Percentiles rank a stretch among this genome's conserved stretches.
Conservation (phyloP, 257 asterid genomes). For the Oldenlandia corymbosa region DNA sequence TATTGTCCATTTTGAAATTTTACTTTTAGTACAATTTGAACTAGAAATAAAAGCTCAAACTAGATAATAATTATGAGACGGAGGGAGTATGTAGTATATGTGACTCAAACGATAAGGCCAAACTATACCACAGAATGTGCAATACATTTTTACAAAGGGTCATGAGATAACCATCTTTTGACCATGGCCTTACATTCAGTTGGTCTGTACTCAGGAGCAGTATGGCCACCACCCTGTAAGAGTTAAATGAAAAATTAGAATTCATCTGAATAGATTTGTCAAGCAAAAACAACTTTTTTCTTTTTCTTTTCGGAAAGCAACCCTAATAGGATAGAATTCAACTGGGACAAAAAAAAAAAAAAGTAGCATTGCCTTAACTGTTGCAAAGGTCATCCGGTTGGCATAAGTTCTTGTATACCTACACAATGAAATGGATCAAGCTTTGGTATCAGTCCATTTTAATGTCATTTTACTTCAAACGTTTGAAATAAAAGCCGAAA, state of each 20-base stretch:
- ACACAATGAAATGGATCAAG: neutral
- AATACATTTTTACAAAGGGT: conserved; percentile 22
- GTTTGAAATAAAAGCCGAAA: neutral
- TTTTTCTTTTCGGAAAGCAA: too few relatives aligned
- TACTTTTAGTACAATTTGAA: too few relatives aligned
- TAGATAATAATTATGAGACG: too few relatives aligned
- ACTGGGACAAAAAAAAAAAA: neutral
- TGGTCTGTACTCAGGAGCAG: conserved; percentile 28
- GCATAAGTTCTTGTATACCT: conserved; percentile 34
- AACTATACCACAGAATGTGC: neutral
- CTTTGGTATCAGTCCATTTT: conserved; percentile 2
- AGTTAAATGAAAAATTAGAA: neutral
- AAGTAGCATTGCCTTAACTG: conserved; percentile 33
- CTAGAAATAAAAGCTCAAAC: too few relatives aligned
- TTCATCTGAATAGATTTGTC: neutral
- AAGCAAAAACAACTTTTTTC: neutral
- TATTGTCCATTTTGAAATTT: too few relatives aligned
- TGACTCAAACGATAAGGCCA: too few relatives aligned
- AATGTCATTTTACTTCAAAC: neutral
- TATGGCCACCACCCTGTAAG: conserved; percentile 31
- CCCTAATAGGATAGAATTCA: too few relatives aligned
- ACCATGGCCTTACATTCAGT: conserved; percentile 37
- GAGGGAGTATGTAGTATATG: too few relatives aligned
- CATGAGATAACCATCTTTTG: conserved; percentile 39
- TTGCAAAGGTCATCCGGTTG: conserved; percentile 42